Conservation (phyloP, 352 stramenopile species). For the Pythium rishiriense region DNA sequence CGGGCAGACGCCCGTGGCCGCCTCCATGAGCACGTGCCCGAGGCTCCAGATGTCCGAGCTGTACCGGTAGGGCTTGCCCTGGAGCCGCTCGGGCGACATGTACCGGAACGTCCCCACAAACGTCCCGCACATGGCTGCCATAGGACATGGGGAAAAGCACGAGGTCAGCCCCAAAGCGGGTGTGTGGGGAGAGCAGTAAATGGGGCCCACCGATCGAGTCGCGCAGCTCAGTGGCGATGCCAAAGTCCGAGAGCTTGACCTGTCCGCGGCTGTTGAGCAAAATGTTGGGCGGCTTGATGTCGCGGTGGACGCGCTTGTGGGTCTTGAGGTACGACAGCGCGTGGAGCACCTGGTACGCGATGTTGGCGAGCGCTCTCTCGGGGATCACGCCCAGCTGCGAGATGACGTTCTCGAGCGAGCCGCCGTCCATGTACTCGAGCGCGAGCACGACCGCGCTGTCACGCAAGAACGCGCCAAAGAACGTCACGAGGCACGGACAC, state of each 20-base stretch:
- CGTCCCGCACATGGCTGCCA: constrained; percentile 89
- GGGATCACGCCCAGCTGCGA: constrained; percentile 77
- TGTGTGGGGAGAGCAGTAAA: too few relatives aligned
- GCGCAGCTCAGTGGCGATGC: constrained; percentile 87
- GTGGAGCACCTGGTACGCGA: constrained; percentile 94
- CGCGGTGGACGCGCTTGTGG: constrained; percentile 91
- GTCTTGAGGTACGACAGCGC: constrained; percentile 94
- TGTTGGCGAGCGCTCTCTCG: constrained; percentile 86
- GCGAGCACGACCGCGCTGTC: constrained; percentile 89
- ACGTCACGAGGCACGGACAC: constrained; percentile 85
- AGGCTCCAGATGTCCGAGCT: constrained; percentile 93
- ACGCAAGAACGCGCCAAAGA: constrained; percentile 90
- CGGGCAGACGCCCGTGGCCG: constrained; percentile 84
- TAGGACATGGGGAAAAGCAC: neutral
- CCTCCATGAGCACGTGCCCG: constrained; percentile 91
- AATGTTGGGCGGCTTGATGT: constrained; percentile 98
- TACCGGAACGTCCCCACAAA: constrained; percentile 94
- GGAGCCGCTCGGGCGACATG: constrained; percentile 91
- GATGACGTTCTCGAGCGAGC: constrained; percentile 90
- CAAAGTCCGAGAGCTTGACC: constrained; percentile 98
- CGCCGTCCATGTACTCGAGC: constrained; percentile 94
- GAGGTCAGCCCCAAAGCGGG: neutral
- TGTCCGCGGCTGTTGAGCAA: constrained; percentile 89
- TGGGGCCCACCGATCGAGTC: constrained; percentile 73
- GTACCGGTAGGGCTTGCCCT: constrained; percentile 88